Base-by-base conservation (phyloP, 2,329 filamentous ascomycete genomes). In the Nemania serpens region DNA sequence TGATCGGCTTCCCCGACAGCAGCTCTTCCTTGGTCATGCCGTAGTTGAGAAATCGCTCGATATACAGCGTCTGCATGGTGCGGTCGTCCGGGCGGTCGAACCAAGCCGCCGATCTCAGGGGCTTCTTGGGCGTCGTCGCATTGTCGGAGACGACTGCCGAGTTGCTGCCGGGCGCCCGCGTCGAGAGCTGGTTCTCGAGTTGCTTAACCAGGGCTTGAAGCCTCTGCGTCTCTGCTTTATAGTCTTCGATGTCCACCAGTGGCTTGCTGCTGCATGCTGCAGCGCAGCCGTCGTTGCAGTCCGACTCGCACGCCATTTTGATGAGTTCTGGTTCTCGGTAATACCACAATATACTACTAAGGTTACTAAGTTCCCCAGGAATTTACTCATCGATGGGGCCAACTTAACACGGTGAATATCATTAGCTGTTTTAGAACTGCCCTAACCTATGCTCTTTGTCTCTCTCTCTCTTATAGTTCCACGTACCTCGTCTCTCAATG, bases 1-100 rank as follows among this genome's bases (percentile, higher is more conserved):
- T 80, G 63, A 82, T 79, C 18, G 81, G 81, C 64, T 79, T 81
- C 1, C 77, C 78, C 1, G 78, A 79, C 68, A 77, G 77, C 22
- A 83, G 73, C 68, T 83, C 81, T 59, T 82, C 78, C 29, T 74
- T 70, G 1, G 80, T 82, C 46, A 82, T 69, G 7, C 81, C 81
- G 54, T 77, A 81, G 70, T 82, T 82, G 64, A 82, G 75, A 62
- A 79, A 81, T 33, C 81, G 76, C 66, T 83, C 81, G 58, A 81
- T 76, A 66, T 83, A 83, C 33, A 81, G 69, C 10, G 78, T 76
- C n/a, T 72, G 76, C 75, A 79, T 77, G 15, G 74, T 76, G 13
- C 76, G 75, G 60, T 80, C 76, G 42, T 72, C 73, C 36, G 76
- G 70, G 37, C 75, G 74, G 59, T 77, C 75, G 66, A 81, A 81